phyloP scores from a whole-genome alignment of 164 flowering plant species.

The Magnolia kwangsiensis region DNA sequence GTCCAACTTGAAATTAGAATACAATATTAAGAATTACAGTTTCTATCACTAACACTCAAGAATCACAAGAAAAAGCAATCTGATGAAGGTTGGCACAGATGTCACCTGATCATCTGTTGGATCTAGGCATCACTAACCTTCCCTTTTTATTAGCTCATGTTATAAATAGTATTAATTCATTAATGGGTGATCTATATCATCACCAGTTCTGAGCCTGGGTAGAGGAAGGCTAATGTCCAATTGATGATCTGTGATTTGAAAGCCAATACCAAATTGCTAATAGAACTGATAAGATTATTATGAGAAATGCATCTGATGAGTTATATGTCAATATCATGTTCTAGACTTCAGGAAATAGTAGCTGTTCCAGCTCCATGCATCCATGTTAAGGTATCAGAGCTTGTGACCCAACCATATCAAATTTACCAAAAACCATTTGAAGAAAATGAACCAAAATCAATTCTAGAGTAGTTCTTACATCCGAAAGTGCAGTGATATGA shows the following conservation, averaged over 20 bases:
- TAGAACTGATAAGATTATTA: background rate
- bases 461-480: background rate
- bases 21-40: background rate
- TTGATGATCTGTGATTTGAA: background rate
- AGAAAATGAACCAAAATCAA: background rate
- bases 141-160: background rate
- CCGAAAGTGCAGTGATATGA: too few species aligned
- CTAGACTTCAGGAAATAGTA: background rate
- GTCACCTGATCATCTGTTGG: background rate
- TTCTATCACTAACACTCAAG: background rate
- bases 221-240: too few species aligned
- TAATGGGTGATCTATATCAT: background rate
- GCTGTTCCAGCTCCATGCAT: too few species aligned
- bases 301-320: background rate
- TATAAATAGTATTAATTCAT: background rate
- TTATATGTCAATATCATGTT: background rate
- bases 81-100: background rate
- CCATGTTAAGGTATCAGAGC: background rate
- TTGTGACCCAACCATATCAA: background rate
- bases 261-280: background rate
- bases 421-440: background rate
- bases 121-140: too few species aligned
- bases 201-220: background rate
- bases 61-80: background rate
- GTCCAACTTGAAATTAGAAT: slow-evolving; percentile 4